These are phyloP conservation scores for Trichoderma cornu-damae DNA, from an alignment of 2,329 filamentous ascomycete genomes.

Conservation along the genomic window DNA sequence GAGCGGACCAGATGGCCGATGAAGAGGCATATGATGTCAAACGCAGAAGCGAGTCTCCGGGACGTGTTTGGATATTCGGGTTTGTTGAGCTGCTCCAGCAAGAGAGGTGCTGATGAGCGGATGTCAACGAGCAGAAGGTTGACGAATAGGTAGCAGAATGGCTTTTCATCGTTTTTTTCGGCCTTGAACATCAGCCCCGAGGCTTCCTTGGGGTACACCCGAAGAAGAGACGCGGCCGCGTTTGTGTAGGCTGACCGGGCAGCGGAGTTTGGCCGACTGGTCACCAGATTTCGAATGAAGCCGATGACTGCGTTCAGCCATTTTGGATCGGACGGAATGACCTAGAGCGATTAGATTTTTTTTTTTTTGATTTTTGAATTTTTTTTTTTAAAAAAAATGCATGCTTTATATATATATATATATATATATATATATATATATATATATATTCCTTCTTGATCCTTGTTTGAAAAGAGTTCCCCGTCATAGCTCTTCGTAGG, in stretches of 20 bases:
- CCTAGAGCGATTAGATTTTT: too few species aligned
- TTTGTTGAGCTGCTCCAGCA: conserved; percentile 54
- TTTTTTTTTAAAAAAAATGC: too few species aligned
- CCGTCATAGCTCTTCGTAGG: neutral
- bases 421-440: too few species aligned
- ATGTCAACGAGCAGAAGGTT: conserved; percentile 63
- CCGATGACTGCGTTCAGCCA: conserved; percentile 48
- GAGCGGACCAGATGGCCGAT: conserved; percentile 52
- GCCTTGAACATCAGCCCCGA: conserved; percentile 50
- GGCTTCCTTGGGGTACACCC: conserved; percentile 46
- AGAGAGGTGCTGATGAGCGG: conserved; percentile 55
- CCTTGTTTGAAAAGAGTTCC: too few species aligned
- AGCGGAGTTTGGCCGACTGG: conserved; percentile 49
- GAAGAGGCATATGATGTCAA: conserved; percentile 58
- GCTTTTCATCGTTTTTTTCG: conserved; percentile 40
- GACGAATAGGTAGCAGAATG: conserved; percentile 58
- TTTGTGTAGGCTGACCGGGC: conserved; percentile 56
- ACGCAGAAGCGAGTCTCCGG: conserved; percentile 53
- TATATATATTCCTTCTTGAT: too few species aligned
- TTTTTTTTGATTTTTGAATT: too few species aligned
- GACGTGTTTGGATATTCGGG: conserved; percentile 48
- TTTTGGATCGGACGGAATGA: conserved; percentile 43
- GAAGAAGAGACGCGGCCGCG: conserved; percentile 52
- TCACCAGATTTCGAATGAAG: conserved; percentile 50
- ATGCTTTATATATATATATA: too few species aligned